Evolutionary conservation across 495 filamentous ascomycete genomes (phyloP).

Genomic region (Halenospora varia): DNA sequence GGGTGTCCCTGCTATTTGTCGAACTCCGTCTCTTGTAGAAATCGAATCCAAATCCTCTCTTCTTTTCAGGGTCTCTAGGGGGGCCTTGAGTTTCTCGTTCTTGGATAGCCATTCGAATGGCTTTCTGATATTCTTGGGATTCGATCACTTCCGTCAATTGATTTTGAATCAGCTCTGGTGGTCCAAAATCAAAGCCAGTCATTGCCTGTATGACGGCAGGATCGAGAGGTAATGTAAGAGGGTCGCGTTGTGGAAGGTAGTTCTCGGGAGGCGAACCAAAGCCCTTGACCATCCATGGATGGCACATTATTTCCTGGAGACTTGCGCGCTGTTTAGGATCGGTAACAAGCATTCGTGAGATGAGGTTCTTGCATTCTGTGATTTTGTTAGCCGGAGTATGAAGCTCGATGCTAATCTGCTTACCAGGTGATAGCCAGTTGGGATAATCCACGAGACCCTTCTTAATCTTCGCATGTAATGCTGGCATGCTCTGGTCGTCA

Average conservation of each 20-base stretch:
- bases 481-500: conserved; percentile 98
- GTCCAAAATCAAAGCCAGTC: conserved; percentile 97
- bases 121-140: conserved; percentile 87
- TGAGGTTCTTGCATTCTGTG: conserved; percentile 82
- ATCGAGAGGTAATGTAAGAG: conserved; percentile 81
- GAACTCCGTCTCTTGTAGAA: conserved; percentile 97
- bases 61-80: conserved; percentile 71
- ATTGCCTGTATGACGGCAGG: conserved; percentile 80
- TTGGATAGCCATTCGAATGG: conserved; percentile 56
- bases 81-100: conserved; percentile 60
- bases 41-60: conserved; percentile 84
- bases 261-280: conserved; percentile 86
- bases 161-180: conserved; percentile 71
- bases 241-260: conserved; percentile 77
- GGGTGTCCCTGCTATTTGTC: conserved; percentile 77
- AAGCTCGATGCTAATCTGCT: conserved; percentile 24
- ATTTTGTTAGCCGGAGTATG: not conserved
- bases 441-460: conserved; percentile 95
- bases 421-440: conserved; percentile 84
- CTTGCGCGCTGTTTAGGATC: conserved; percentile 85
- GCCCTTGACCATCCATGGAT: conserved; percentile 97
- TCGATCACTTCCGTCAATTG: conserved; percentile 81
- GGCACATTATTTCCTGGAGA: conserved; percentile 88
- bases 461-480: conserved; percentile 98
- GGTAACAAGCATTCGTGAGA: conserved; percentile 94